Percentiles rank a stretch among this genome's conserved stretches.
phyloP scores from a whole-genome alignment of 352 stramenopile genomes.

The Phytophthora europaea region DNA sequence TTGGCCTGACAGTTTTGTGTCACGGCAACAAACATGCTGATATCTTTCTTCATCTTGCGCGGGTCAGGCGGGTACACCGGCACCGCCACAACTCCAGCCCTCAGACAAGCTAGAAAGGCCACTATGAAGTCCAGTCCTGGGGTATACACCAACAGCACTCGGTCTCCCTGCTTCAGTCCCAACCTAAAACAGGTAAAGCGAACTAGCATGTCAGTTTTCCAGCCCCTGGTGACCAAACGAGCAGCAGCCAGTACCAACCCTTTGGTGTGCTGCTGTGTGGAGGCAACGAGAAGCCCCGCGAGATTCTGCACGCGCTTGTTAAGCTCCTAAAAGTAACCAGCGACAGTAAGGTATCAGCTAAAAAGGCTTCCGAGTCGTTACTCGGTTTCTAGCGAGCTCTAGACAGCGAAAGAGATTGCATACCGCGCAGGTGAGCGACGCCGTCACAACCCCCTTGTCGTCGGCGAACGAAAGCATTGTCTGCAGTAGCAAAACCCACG shows the following conservation, averaged over 20 bases:
- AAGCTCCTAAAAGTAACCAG: constrained; percentile 57
- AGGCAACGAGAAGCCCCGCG: constrained; percentile 65
- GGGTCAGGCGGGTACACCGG: constrained; percentile 94
- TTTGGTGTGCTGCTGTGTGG: constrained; percentile 64
- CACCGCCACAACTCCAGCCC: constrained; percentile 94
- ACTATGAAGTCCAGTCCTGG: constrained; percentile 98
- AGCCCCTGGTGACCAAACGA: not conserved
- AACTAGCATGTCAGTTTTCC: not conserved
- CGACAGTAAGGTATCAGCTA: constrained; percentile 15
- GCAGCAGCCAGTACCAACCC: constrained; percentile 47
- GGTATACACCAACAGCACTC: constrained; percentile 97
- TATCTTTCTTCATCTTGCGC: constrained; percentile 94
- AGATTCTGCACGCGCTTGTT: constrained; percentile 76
- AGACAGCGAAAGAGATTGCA: constrained; percentile 1
- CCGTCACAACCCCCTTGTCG: constrained; percentile 63
- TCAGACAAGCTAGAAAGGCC: constrained; percentile 97
- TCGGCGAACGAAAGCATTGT: constrained; percentile 85
- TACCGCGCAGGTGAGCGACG: constrained; percentile 71
- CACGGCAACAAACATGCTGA: constrained; percentile 97
- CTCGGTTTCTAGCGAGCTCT: constrained; percentile 1
- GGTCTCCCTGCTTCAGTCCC: constrained; percentile 72
- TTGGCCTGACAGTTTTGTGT: constrained; percentile 91
- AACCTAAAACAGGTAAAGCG: constrained; percentile 46
- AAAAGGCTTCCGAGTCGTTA: constrained; percentile 14
- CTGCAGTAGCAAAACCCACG: constrained; percentile 38